Evolutionary conservation across 441 rosid genomes (phyloP).

Genomic region (Gossypium trilobum): DNA sequence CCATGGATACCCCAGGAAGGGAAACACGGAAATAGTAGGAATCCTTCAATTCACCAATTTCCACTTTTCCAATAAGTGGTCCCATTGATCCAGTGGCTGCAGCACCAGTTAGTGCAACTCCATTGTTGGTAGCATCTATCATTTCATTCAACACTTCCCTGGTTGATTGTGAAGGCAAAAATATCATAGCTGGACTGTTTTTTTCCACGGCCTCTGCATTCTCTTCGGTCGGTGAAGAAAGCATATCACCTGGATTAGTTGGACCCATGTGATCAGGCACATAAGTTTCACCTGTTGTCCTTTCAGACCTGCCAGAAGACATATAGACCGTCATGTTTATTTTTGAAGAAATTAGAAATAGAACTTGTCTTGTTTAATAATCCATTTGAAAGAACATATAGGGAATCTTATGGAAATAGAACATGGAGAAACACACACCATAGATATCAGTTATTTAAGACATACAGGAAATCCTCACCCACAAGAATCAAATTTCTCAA

Average conservation of each 20-base stretch:
- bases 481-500: conserved; percentile 1
- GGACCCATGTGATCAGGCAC: not conserved
- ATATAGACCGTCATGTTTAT: not conserved
- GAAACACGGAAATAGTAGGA: conserved; percentile 55
- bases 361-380: not conserved
- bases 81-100: conserved; percentile 63
- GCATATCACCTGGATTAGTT: not conserved
- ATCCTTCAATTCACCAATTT: conserved; percentile 54
- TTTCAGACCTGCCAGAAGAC: conserved; percentile 6
- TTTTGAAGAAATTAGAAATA: not conserved
- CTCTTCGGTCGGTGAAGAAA: not conserved
- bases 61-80: conserved; percentile 43
- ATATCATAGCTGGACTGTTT: conserved; percentile 13
- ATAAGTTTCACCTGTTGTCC: not conserved
- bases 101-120: conserved; percentile 55
- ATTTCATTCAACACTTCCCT: conserved; percentile 32
- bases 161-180: conserved; percentile 34
- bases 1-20: conserved; percentile 73
- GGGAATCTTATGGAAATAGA: not conserved
- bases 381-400: conserved; percentile 6
- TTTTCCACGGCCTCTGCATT: not conserved
- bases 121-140: conserved; percentile 27
- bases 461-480: not conserved
- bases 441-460: not conserved
- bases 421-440: not conserved